Percentiles rank a stretch among this genome's conserved stretches.
Evolutionary conservation across 2,329 filamentous ascomycete species (phyloP).

Genomic region (Alternaria gansuensis): DNA sequence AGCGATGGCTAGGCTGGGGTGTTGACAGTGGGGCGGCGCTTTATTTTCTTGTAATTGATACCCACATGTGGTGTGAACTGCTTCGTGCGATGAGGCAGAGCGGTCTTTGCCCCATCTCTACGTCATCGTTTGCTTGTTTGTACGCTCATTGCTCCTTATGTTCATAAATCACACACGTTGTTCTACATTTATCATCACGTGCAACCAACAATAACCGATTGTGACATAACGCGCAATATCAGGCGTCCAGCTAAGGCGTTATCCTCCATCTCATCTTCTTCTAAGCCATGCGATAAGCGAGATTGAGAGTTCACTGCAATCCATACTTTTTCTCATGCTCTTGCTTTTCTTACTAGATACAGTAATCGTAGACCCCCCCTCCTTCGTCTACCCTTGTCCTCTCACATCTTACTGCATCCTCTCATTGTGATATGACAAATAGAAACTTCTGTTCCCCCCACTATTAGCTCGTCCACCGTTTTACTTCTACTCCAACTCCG

Average conservation of each 20-base stretch:
- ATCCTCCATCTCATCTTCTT: not conserved
- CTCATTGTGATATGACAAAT: conserved; percentile 2
- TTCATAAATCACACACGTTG: not conserved
- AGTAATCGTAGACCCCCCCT: conserved; percentile 3
- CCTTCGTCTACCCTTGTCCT: conserved; percentile 8
- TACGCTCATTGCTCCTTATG: conserved; percentile 8
- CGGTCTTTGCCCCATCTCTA: not conserved
- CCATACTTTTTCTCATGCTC: not conserved
- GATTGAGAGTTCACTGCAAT: conserved; percentile 12
- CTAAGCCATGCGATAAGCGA: conserved; percentile 11
- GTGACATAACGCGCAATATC: not conserved
- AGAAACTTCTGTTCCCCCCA: not conserved
- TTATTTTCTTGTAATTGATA: conserved; percentile 17
- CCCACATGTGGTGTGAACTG: conserved; percentile 18
- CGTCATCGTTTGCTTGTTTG: conserved; percentile 3
- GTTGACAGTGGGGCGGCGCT: not conserved
- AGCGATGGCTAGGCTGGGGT: not conserved
- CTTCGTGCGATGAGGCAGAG: conserved; percentile 3
- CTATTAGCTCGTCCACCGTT: not conserved
- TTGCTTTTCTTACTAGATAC: not conserved
- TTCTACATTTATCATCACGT: not conserved
- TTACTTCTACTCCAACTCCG: not conserved
- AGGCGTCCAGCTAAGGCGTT: conserved; percentile 2
- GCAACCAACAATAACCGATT: not conserved
- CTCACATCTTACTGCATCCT: not conserved